These are phyloP conservation scores for Pyrus pyrifolia DNA, from an alignment of 306 rosid species.

Conservation along the genomic window DNA sequence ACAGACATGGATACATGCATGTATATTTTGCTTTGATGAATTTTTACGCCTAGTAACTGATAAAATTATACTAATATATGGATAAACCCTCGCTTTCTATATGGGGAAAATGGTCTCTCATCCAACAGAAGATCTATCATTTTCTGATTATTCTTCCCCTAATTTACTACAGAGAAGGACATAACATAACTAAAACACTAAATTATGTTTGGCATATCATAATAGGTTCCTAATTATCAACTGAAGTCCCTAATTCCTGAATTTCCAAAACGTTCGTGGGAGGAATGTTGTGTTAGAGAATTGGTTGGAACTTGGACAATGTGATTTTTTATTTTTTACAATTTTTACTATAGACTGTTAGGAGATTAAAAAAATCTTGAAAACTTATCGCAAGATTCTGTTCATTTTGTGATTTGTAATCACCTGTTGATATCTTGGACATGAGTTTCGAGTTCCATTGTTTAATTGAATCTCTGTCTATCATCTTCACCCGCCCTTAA, in stretches of 20 bases:
- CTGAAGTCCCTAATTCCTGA: too few species aligned
- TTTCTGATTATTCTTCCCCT: too few species aligned
- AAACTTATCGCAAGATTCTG: not conserved
- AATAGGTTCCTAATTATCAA: too few species aligned
- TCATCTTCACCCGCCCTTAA: not conserved
- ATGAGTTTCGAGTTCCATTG: not conserved
- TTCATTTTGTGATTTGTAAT: not conserved
- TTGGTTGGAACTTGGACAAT: too few species aligned
- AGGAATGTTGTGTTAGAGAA: too few species aligned
- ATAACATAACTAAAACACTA: too few species aligned
- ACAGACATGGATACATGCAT: not conserved
- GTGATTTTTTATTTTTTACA: too few species aligned
- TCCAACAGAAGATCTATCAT: not conserved
- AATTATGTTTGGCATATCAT: too few species aligned
- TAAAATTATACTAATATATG: not conserved
- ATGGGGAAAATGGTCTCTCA: not conserved
- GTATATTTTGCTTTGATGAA: not conserved
- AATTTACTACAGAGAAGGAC: not conserved
- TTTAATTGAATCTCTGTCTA: not conserved
- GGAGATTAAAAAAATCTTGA: not conserved
- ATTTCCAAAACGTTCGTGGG: too few species aligned
- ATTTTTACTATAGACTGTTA: not conserved
- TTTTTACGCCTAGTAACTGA: not conserved
- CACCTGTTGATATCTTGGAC: not conserved
- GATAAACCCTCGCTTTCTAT: not conserved